Evolutionary conservation across 257 asterid genomes (phyloP).

Genomic region (Anisodus tanguticus): DNA sequence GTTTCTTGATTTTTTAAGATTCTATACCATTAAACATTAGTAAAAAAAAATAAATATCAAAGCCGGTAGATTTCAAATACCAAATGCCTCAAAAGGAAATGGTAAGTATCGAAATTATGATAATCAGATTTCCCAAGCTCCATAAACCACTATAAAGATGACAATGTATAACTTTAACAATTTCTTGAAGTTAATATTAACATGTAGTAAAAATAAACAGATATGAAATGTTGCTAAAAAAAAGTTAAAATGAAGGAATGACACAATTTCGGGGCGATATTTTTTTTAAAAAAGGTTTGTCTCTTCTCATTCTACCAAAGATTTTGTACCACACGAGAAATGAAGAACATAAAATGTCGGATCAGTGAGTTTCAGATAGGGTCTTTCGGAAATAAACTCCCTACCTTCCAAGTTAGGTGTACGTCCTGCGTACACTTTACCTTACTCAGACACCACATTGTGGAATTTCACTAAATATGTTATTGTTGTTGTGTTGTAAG

Average conservation of each 20-base stretch:
- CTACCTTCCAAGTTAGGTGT: background rate
- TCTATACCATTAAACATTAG: background rate
- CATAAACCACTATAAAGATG: background rate
- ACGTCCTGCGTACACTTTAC: too few species aligned
- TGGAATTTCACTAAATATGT: too few species aligned
- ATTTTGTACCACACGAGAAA: background rate
- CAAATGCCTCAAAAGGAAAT: background rate
- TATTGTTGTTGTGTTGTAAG: too few species aligned
- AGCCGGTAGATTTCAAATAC: background rate
- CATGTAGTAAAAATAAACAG: background rate
- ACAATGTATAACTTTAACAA: background rate
- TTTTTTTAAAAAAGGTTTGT: background rate
- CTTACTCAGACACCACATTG: too few species aligned
- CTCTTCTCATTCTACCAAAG: background rate
- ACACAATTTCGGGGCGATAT: background rate
- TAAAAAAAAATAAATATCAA: background rate
- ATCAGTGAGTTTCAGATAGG: background rate
- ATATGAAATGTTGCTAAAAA: background rate
- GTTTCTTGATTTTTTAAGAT: background rate
- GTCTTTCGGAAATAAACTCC: too few species aligned
- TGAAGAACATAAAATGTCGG: background rate
- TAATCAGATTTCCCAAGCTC: background rate
- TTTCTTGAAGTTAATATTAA: background rate
- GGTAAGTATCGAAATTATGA: background rate
- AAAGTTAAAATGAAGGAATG: background rate